Percentiles rank a stretch among this genome's conserved stretches.
Conservation (phyloP, 1,139 yeast species). For the Sugiyamaella grinbergsii region DNA sequence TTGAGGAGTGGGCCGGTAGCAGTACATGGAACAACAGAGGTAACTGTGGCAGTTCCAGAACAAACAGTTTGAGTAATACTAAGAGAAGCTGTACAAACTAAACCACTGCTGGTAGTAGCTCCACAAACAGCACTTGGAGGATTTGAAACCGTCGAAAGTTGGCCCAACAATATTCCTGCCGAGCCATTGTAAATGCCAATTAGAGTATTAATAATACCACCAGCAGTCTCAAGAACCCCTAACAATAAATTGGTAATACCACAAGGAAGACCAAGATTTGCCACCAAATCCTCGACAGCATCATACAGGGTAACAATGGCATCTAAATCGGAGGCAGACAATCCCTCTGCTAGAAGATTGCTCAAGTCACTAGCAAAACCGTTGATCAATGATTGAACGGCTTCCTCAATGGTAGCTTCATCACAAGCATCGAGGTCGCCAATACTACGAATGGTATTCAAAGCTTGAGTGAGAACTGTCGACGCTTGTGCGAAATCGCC, state of each 20-base stretch:
- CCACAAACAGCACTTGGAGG: too few species aligned
- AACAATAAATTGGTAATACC: neutral
- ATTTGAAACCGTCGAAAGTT: constrained; percentile 5
- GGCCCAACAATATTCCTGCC: constrained; percentile 5
- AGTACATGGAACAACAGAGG: constrained; percentile 9
- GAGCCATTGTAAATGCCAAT: constrained; percentile 7
- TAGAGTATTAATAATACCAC: constrained; percentile 2
- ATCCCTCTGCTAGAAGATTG: neutral
- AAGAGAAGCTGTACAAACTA: too few species aligned
- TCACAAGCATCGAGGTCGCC: constrained; percentile 11
- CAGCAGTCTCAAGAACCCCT: constrained; percentile 5
- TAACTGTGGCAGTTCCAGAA: constrained; percentile 4
- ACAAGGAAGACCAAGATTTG: constrained; percentile 13
- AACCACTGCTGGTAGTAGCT: too few species aligned
- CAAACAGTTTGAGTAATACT: constrained; percentile 4
- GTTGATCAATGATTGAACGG: constrained; percentile 7
- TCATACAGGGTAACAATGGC: constrained; percentile 13
- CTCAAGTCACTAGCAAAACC: constrained; percentile 3
- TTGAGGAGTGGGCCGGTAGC: constrained; percentile 1
- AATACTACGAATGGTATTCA: constrained; percentile 2
- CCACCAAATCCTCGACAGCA: neutral
- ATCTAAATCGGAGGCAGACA: constrained; percentile 13
- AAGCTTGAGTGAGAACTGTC: constrained; percentile 4
- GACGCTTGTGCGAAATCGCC: constrained; percentile 8
- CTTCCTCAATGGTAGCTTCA: constrained; percentile 2